phyloP scores from a whole-genome alignment of 2,329 filamentous ascomycete species.

The Colletotrichum acutatum region DNA sequence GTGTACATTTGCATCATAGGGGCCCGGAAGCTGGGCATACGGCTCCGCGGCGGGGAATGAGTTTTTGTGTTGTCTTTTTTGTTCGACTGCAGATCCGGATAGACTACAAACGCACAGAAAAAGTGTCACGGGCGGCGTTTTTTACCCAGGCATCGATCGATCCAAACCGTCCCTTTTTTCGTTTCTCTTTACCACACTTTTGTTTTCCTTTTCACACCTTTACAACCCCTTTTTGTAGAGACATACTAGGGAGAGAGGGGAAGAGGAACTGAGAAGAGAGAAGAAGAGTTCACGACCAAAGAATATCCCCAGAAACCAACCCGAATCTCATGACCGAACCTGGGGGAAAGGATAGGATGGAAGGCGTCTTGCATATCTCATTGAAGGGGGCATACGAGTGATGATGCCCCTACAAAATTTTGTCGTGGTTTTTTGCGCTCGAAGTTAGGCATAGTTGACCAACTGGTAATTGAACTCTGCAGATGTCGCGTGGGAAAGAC shows the following conservation, averaged over 20 bases:
- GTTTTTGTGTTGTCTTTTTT: not conserved
- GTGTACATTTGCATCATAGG: conserved; percentile 53
- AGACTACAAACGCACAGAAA: conserved; percentile 33
- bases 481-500: not conserved
- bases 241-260: not conserved
- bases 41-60: conserved; percentile 33
- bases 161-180: not conserved
- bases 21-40: conserved; percentile 31
- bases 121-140: conserved; percentile 33
- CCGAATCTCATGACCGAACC: not conserved
- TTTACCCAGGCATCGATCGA: conserved; percentile 22
- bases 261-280: conserved; percentile 1
- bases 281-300: conserved; percentile 3
- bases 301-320: not conserved
- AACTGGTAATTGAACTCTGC: conserved; percentile 12
- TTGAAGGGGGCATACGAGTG: not conserved
- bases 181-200: not conserved
- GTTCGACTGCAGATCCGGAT: conserved; percentile 32
- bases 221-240: not conserved
- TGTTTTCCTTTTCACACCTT: not conserved
- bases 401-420: not conserved
- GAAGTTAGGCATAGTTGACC: conserved; percentile 16
- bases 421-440: not conserved
- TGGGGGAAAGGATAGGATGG: not conserved
- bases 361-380: conserved; percentile 28